phyloP scores from a whole-genome alignment of 768 basidiomycete genomes.

The Auriculariales sp. region DNA sequence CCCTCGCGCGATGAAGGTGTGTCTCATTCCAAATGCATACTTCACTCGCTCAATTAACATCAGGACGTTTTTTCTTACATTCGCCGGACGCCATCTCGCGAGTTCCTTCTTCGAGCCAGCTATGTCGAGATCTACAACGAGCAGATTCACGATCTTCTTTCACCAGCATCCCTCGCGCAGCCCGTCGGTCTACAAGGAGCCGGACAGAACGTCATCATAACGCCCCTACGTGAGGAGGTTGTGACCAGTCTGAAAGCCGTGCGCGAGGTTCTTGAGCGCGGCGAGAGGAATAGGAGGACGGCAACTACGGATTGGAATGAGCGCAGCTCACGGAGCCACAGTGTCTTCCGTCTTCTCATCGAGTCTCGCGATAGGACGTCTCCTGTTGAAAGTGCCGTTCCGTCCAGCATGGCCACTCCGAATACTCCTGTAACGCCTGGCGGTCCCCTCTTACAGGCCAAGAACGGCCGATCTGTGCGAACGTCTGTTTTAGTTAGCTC shows the following conservation, averaged over 20 bases:
- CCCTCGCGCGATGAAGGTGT: constrained; percentile 81
- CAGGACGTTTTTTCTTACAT: constrained; percentile 6
- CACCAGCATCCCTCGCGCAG: constrained; percentile 22
- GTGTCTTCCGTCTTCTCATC: constrained; percentile 84
- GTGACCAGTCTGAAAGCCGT: constrained; percentile 85
- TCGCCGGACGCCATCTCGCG: constrained; percentile 46
- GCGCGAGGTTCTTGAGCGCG: constrained; percentile 68
- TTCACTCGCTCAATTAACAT: background rate
- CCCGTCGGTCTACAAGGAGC: constrained; percentile 66
- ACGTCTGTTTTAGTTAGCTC: constrained; percentile 53
- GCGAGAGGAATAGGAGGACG: constrained; percentile 77
- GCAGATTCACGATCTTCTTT: constrained; percentile 68
- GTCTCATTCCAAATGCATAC: constrained; percentile 30
- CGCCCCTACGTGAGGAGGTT: constrained; percentile 79
- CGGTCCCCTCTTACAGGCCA: constrained; percentile 54
- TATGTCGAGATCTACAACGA: constrained; percentile 99
- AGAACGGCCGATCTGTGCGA: constrained; percentile 68
- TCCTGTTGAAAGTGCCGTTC: background rate
- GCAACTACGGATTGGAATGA: constrained; percentile 99
- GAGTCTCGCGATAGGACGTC: constrained; percentile 62
- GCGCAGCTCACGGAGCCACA: constrained; percentile 85
- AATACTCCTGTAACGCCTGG: constrained; percentile 32
- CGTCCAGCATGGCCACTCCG: background rate
- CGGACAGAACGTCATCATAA: constrained; percentile 44
- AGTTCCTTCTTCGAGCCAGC: constrained; percentile 89